These are phyloP conservation scores for Taiwanofungus camphoratus DNA, from an alignment of 1,284 basidiomycete species.

Conservation along the genomic window DNA sequence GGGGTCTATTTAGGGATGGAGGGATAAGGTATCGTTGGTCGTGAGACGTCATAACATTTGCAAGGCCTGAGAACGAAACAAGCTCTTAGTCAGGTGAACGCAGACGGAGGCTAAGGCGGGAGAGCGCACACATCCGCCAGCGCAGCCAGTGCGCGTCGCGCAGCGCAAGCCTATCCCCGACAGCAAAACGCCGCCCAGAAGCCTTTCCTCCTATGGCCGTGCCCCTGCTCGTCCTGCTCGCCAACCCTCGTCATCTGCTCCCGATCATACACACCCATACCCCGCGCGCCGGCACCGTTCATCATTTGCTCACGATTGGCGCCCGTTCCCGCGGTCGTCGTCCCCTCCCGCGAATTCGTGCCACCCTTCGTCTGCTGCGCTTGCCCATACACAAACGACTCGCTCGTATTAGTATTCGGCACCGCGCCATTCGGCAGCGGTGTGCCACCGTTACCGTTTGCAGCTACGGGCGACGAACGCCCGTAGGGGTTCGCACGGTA, in stretches of 20 bases:
- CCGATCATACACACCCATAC: slow-evolving; percentile 51
- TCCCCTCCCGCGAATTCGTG: slow-evolving; percentile 26
- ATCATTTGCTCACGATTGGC: slow-evolving; percentile 15
- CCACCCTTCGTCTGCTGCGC: slow-evolving; percentile 39
- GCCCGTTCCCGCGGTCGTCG: slow-evolving; percentile 20
- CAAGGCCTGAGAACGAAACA: slow-evolving; percentile 10
- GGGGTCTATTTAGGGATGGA: too few species aligned
- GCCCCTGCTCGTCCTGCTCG: slow-evolving; percentile 52
- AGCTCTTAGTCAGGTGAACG: too few species aligned
- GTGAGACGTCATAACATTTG: slow-evolving; percentile 18
- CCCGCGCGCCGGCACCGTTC: slow-evolving; percentile 49
- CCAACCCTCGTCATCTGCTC: slow-evolving; percentile 45
- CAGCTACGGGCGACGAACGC: slow-evolving; percentile 48
- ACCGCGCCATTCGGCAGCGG: slow-evolving; percentile 19
- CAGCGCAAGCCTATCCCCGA: slow-evolving; percentile 44
- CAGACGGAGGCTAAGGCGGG: slow-evolving; percentile 3
- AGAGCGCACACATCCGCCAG: slow-evolving; percentile 9
- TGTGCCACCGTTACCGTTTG: slow-evolving; percentile 31
- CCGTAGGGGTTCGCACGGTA: slow-evolving; percentile 50
- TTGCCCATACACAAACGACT: slow-evolving; percentile 53
- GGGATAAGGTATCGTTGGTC: slow-evolving; percentile 21
- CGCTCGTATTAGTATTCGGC: slow-evolving; percentile 37
- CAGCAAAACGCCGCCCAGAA: slow-evolving; percentile 62
- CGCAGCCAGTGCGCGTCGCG: slow-evolving; percentile 20
- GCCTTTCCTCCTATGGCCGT: slow-evolving; percentile 41